Conservation (phyloP, 345 rosid genomes). For the Melaleuca quinquenervia region DNA sequence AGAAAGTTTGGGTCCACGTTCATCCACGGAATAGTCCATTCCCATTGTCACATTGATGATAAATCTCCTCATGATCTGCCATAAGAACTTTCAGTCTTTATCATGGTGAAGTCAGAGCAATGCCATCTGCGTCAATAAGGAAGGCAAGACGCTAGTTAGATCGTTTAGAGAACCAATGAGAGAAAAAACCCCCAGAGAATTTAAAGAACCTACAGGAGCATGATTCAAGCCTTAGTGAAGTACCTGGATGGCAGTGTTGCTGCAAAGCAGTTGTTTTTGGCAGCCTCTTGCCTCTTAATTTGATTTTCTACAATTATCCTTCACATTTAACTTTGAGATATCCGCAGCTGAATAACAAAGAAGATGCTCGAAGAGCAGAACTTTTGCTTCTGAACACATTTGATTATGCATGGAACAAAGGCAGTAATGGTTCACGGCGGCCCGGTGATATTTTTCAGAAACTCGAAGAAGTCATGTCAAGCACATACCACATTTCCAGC, state of each 20-base stretch:
- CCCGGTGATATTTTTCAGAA: slow-evolving; percentile 44
- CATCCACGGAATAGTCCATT: neutral
- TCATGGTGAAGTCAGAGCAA: neutral
- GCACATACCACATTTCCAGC: slow-evolving; percentile 12
- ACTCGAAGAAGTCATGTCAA: slow-evolving; percentile 29
- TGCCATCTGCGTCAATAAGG: neutral
- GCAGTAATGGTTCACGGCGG: slow-evolving; percentile 55
- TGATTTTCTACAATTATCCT: neutral
- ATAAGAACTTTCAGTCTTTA: neutral
- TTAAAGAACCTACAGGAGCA: neutral
- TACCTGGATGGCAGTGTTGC: neutral
- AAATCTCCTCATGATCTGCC: neutral
- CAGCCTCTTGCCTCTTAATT: neutral
- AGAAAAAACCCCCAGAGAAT: neutral
- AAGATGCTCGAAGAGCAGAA: slow-evolving; percentile 50
- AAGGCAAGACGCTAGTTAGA: neutral
- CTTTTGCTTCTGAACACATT: slow-evolving; percentile 42
- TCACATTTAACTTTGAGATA: neutral
- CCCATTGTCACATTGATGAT: neutral
- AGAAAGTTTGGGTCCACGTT: neutral
- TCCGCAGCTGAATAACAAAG: slow-evolving; percentile 53
- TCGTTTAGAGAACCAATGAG: neutral
- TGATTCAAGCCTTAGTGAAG: too few relatives aligned
- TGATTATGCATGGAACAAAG: slow-evolving; percentile 96
- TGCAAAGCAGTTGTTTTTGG: neutral